Conservation (phyloP, 306 rosid species). For the Lupinus albus region DNA sequence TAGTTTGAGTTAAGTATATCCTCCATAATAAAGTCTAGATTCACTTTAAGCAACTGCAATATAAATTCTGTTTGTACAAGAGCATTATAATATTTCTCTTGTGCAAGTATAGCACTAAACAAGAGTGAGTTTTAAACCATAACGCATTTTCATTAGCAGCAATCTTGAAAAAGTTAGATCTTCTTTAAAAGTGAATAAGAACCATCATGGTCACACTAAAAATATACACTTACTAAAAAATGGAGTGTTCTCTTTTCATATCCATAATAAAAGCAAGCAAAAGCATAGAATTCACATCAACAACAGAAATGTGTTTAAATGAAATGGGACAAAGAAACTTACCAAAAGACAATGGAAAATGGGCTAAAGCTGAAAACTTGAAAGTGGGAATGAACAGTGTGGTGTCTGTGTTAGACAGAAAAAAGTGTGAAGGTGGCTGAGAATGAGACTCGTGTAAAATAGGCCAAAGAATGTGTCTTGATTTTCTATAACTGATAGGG, state of each 20-base stretch:
- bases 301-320: background rate
- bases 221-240: background rate
- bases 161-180: background rate
- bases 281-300: constrained; percentile 13
- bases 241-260: background rate
- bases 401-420: background rate
- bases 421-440: constrained; percentile 4
- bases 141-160: constrained; percentile 27
- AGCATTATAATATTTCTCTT: too few relatives aligned
- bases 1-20: too few relatives aligned
- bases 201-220: background rate
- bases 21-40: too few relatives aligned
- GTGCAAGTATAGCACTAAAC: background rate
- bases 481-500: constrained; percentile 80
- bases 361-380: constrained; percentile 39
- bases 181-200: background rate
- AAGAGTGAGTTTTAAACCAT: constrained; percentile 5
- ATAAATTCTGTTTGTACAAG: too few relatives aligned
- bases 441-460: constrained; percentile 39
- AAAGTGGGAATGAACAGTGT: constrained; percentile 31
- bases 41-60: too few relatives aligned
- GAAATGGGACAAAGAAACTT: constrained; percentile 31
- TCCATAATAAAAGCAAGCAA: background rate
- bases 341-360: constrained; percentile 52
- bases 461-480: constrained; percentile 43